Conservation (phyloP, 768 basidiomycete genomes). For the Rhodotorula kratochvilovae region DNA sequence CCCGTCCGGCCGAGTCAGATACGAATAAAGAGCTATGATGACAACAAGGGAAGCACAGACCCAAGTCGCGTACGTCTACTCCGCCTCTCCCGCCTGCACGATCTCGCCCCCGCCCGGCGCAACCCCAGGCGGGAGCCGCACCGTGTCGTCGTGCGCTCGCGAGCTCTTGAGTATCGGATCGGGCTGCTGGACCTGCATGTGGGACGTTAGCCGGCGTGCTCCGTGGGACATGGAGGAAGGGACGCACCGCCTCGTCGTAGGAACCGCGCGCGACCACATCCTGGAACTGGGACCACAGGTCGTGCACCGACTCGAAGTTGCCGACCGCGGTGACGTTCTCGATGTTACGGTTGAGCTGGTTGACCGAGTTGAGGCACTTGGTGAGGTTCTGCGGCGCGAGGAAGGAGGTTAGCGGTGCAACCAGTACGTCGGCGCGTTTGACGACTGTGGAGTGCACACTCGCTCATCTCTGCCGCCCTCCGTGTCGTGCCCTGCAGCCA, state of each 20-base stretch:
- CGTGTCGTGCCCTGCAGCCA: not conserved
- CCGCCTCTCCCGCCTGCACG: too few species aligned
- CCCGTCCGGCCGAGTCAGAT: too few species aligned
- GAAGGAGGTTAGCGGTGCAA: not conserved
- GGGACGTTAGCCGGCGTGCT: too few species aligned
- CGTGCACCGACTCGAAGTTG: conserved; percentile 26
- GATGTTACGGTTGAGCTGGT: conserved; percentile 39
- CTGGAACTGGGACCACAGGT: conserved; percentile 32
- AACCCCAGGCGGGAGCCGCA: not conserved
- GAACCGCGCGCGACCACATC: conserved; percentile 22
- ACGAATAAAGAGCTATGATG: too few species aligned
- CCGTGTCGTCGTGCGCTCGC: conserved; percentile 8
- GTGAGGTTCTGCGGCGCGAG: conserved; percentile 16
- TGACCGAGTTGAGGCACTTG: conserved; percentile 22
- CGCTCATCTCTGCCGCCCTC: not conserved
- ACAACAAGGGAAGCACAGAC: too few species aligned
- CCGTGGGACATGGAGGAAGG: too few species aligned
- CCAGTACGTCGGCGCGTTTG: too few species aligned
- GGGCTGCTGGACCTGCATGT: not conserved
- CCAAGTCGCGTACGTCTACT: not conserved
- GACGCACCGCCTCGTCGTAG: conserved; percentile 1
- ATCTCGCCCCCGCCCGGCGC: conserved; percentile 10
- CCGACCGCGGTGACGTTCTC: conserved; percentile 31
- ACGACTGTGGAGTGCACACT: not conserved
- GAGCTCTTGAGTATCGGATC: not conserved